Evolutionary conservation across 257 asterid species (phyloP).

Genomic region (Primulina tabacum): DNA sequence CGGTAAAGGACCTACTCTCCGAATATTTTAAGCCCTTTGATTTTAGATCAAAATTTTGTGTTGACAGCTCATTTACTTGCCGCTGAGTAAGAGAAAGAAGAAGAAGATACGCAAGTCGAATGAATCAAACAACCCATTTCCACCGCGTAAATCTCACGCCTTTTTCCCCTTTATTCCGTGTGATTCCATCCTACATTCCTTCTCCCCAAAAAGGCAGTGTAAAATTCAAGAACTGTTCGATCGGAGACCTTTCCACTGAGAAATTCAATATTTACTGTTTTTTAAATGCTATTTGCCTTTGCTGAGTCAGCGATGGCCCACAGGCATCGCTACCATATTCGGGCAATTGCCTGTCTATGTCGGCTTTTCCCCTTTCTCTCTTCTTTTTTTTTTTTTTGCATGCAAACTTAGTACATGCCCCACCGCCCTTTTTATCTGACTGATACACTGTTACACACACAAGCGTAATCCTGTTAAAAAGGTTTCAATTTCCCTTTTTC

Average conservation of each 20-base stretch:
- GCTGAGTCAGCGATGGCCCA: constrained; percentile 46
- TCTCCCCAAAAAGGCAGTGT: background rate
- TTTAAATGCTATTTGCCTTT: constrained; percentile 22
- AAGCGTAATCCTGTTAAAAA: background rate
- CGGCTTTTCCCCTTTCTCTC: background rate
- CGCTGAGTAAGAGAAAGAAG: background rate
- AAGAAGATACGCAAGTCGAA: background rate
- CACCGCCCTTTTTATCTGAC: background rate
- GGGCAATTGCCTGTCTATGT: constrained; percentile 16
- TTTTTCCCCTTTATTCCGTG: background rate
- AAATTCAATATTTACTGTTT: background rate
- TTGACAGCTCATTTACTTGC: background rate
- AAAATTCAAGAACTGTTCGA: background rate
- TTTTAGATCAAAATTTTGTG: background rate
- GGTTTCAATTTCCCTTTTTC: background rate
- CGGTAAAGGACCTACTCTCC: no score
- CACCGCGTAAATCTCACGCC: background rate
- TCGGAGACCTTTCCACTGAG: background rate
- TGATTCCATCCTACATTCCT: no score
- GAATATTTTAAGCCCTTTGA: no score
- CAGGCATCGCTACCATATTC: constrained; percentile 18
- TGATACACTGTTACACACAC: background rate
- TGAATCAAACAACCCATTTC: background rate
- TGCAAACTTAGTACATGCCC: background rate
- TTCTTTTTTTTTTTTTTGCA: background rate